Evolutionary conservation across 495 filamentous ascomycete species (phyloP).

Genomic region (Hypoxylon perforatum): DNA sequence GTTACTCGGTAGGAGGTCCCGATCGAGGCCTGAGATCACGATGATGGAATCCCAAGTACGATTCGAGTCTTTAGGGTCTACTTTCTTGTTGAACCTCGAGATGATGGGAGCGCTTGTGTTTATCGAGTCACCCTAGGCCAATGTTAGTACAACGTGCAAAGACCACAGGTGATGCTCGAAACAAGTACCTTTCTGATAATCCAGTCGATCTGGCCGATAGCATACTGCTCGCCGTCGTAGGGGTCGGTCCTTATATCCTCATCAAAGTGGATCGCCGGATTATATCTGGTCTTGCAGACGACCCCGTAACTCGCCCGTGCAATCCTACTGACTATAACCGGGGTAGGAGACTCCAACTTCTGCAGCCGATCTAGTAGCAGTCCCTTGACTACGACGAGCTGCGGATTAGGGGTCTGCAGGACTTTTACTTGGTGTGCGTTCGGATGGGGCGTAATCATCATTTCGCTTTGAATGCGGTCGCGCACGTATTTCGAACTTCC

Average conservation of each 20-base stretch:
- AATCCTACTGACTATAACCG: conserved; percentile 59
- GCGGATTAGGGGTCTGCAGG: conserved; percentile 64
- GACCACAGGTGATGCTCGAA: not conserved
- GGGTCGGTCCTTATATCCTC: conserved; percentile 56
- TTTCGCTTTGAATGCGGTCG: conserved; percentile 55
- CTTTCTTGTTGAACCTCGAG: conserved; percentile 59
- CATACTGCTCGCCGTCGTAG: conserved; percentile 59
- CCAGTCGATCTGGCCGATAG: conserved; percentile 66
- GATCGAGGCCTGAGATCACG: conserved; percentile 59
- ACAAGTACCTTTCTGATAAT: conserved; percentile 59
- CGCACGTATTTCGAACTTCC: conserved; percentile 72
- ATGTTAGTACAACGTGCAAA: conserved; percentile 5
- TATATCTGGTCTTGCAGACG: conserved; percentile 58
- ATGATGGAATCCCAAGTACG: conserved; percentile 59
- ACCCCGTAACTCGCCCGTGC: conserved; percentile 69
- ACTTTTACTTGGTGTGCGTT: conserved; percentile 57
- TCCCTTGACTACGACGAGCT: conserved; percentile 68
- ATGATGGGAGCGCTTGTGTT: conserved; percentile 51
- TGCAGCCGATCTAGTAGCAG: conserved; percentile 66
- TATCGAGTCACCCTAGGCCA: conserved; percentile 50
- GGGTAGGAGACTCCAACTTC: conserved; percentile 51
- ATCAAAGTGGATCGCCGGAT: conserved; percentile 56
- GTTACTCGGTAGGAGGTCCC: conserved; percentile 54
- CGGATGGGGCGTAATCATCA: conserved; percentile 47
- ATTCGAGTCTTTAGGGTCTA: conserved; percentile 52